These are phyloP conservation scores for Wallacemonas sp. DNA, from an alignment of 208 protist genomes.

Conservation along the genomic window DNA sequence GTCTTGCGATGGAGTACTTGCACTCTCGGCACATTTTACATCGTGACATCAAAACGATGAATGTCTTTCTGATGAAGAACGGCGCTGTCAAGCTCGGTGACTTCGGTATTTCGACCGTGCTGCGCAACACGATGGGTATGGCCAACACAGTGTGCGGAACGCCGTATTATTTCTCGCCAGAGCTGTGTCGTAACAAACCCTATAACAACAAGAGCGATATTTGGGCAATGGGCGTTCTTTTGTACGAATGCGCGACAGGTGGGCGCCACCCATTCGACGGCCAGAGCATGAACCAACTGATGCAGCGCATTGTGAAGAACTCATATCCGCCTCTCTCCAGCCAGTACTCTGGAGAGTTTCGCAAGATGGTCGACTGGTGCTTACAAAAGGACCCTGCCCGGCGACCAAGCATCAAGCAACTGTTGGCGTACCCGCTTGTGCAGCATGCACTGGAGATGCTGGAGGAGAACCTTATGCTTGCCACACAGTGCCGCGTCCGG, in stretches of 20 bases:
- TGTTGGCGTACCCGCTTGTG: constrained; percentile 67
- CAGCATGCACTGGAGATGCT: constrained; percentile 74
- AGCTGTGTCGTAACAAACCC: constrained; percentile 93
- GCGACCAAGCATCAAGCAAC: constrained; percentile 83
- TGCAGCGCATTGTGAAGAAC: constrained; percentile 91
- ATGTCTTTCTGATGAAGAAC: constrained; percentile 94
- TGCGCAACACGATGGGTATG: constrained; percentile 92
- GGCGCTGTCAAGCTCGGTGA: constrained; percentile 91
- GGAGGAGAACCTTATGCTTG: constrained; percentile 89
- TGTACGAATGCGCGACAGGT: constrained; percentile 87
- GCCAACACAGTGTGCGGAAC: constrained; percentile 93
- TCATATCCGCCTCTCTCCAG: constrained; percentile 78
- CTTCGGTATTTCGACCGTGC: constrained; percentile 92
- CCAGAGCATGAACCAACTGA: constrained; percentile 93
- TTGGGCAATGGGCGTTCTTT: constrained; percentile 91
- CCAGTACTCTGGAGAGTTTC: constrained; percentile 82
- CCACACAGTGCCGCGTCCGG: constrained; percentile 83
- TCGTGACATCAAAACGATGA: constrained; percentile 94
- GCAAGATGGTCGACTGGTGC: constrained; percentile 88
- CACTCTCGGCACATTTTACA: constrained; percentile 93
- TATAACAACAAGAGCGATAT: constrained; percentile 97
- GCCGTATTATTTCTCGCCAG: constrained; percentile 96
- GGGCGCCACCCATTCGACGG: constrained; percentile 93
- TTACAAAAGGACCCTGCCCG: constrained; percentile 78
- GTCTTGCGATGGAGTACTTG: constrained; percentile 92